These are phyloP conservation scores for Phytophthora fragariae DNA, from an alignment of 352 stramenopile species.

Conservation along the genomic window DNA sequence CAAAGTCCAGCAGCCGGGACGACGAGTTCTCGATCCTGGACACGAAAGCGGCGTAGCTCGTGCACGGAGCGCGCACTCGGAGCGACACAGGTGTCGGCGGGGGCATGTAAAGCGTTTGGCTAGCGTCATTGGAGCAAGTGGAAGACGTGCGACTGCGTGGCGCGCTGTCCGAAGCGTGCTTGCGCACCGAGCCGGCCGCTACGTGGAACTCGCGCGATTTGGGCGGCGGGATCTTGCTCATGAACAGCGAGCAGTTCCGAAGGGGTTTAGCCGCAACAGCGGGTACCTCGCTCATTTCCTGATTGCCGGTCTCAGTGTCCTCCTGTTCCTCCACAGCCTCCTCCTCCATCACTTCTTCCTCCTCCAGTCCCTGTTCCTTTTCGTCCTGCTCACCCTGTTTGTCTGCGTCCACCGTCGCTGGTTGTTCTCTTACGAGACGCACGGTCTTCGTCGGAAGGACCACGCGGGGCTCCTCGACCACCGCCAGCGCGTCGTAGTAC, in stretches of 20 bases:
- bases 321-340: conserved; percentile 1
- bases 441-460: conserved; percentile 28
- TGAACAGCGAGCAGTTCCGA: conserved; percentile 6
- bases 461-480: conserved; percentile 27
- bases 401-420: conserved; percentile 5
- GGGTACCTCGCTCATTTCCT: conserved; percentile 23
- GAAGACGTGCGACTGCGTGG: conserved; percentile 14
- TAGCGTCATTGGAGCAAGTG: conserved; percentile 11
- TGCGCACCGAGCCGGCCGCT: conserved; percentile 26
- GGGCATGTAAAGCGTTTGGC: conserved; percentile 15
- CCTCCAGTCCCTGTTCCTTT: not conserved
- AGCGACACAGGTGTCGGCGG: conserved; percentile 34
- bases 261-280: not conserved
- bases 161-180: not conserved
- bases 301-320: conserved; percentile 20
- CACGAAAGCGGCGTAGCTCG: conserved; percentile 44
- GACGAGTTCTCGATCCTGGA: conserved; percentile 39
- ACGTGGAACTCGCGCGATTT: conserved; percentile 41
- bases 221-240: conserved; percentile 41
- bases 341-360: not conserved
- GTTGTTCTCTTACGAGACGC: conserved; percentile 6
- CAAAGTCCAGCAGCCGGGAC: conserved; percentile 43
- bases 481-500: conserved; percentile 40
- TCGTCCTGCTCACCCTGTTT: conserved; percentile 5
- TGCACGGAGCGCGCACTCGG: conserved; percentile 28